phyloP scores from a whole-genome alignment of 768 basidiomycete genomes.

The Termitomyces sp. region DNA sequence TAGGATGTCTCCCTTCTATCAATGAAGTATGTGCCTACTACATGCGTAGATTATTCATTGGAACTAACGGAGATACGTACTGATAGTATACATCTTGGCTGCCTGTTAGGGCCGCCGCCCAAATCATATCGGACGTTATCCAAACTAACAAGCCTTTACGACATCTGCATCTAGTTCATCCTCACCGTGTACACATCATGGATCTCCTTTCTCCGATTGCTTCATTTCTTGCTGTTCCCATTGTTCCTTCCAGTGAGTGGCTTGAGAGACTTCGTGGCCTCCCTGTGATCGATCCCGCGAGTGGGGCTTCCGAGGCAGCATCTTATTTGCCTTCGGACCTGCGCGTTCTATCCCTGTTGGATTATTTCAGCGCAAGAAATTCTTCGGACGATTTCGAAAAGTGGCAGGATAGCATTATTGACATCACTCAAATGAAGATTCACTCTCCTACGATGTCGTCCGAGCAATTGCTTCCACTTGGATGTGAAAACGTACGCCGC shows the following conservation, averaged over 20 bases:
- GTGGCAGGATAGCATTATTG: slow-evolving; percentile 5
- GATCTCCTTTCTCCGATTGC: not conserved
- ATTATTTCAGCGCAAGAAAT: not conserved
- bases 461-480: not conserved
- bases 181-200: not conserved
- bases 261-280: not conserved
- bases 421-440: not conserved
- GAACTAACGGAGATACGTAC: not conserved
- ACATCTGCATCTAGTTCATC: slow-evolving; percentile 15
- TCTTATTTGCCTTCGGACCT: not conserved
- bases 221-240: not conserved
- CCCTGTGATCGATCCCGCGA: not conserved
- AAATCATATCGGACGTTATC: slow-evolving; percentile 12
- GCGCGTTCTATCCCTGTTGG: slow-evolving; percentile 1
- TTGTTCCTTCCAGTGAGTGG: not conserved
- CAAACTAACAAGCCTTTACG: not conserved
- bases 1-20: slow-evolving; percentile 3
- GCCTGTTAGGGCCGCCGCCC: slow-evolving; percentile 16
- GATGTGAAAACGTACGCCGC: not conserved
- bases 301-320: not conserved
- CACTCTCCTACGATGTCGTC: not conserved
- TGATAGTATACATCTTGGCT: slow-evolving; percentile 18
- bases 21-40: not conserved
- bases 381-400: not conserved
- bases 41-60: not conserved